Evolutionary conservation across 192 early-diverging fungal species (phyloP).

Genomic region (Umbelopsis ramanniana): DNA sequence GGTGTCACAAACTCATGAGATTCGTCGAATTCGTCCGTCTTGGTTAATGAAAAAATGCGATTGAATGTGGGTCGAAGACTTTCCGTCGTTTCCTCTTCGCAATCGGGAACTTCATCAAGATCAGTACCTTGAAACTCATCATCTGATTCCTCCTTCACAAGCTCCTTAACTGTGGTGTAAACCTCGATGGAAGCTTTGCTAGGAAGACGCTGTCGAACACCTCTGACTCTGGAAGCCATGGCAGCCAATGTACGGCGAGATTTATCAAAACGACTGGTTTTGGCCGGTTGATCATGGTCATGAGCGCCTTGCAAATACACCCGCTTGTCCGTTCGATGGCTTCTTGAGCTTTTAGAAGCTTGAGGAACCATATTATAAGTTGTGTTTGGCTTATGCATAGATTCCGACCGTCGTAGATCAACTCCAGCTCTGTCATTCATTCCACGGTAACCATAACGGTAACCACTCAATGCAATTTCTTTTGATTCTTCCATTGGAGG

Average conservation of each 20-base stretch:
- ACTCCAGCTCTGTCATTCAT: constrained; percentile 17
- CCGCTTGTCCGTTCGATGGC: constrained; percentile 3
- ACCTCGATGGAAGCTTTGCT: constrained; percentile 55
- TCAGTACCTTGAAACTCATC: constrained; percentile 53
- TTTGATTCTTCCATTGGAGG: constrained; percentile 3
- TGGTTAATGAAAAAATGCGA: constrained; percentile 53
- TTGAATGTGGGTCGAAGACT: constrained; percentile 19
- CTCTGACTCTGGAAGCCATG: constrained; percentile 10
- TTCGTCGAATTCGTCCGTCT: constrained; percentile 62
- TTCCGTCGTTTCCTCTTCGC: background rate
- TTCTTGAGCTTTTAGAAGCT: background rate
- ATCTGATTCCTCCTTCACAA: constrained; percentile 58
- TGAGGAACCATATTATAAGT: background rate
- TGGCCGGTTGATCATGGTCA: background rate
- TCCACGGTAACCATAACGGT: constrained; percentile 10
- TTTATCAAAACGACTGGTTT: background rate
- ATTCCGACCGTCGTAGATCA: constrained; percentile 6
- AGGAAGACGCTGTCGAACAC: constrained; percentile 34
- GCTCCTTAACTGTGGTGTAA: constrained; percentile 53
- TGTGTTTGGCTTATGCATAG: background rate
- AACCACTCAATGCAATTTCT: constrained; percentile 8
- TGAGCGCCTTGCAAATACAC: background rate
- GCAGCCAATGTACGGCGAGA: background rate
- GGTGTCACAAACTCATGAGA: constrained; percentile 21
- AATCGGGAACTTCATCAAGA: constrained; percentile 34